Evolutionary conservation across 2,329 filamentous ascomycete species (phyloP), one percentile per base, ranked within the genome.

Genomic region (Metarhizium sp.): DNA sequence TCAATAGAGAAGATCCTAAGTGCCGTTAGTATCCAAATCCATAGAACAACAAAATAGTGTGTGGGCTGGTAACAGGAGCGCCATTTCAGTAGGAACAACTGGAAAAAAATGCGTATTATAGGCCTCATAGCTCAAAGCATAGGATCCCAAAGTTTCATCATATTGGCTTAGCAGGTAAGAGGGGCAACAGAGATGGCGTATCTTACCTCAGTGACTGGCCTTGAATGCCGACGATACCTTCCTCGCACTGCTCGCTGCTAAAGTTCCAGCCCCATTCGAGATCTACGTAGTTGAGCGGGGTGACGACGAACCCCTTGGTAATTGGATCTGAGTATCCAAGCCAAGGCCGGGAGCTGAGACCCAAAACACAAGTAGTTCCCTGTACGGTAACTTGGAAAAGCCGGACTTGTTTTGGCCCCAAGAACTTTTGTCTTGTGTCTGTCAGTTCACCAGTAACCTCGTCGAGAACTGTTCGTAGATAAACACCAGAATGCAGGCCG

Each of bases 61-160:
- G 29, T 48, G 4, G 18, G n/a, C 47, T 52, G 50, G 51, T 49
- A 38, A 55, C 66, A 64, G 61, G n/a, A 53, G 55, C 61, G 55
- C 66, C 71, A 71, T 74, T 70, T 95, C 91, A 95, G 91, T 85
- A 95, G 90, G 90, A 95, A 95, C 91, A 95, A 95, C 95, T 95
- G 90, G 77, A 76, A 77, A 77, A 73, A 74, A 73, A 51, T 25
- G 72, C 70, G 72, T 77, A 73, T 73, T 72, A 69, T 71, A 71
- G 63, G 65, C 79, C 79, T 84, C 80, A 83, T 77, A 57, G 77
- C 78, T 67, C 66, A 59, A 60, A 64, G 78, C 78, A 62, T 81
- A 79, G 78, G 79, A 75, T 77, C 77, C 77, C 76, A 72, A 71
- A 73, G 72, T 78, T 71, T 88, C 86, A 88, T 89, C 84, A 86